These are phyloP conservation scores for Diaporthe sp. DNA, from an alignment of 2,329 filamentous ascomycete genomes.

Conservation along the genomic window DNA sequence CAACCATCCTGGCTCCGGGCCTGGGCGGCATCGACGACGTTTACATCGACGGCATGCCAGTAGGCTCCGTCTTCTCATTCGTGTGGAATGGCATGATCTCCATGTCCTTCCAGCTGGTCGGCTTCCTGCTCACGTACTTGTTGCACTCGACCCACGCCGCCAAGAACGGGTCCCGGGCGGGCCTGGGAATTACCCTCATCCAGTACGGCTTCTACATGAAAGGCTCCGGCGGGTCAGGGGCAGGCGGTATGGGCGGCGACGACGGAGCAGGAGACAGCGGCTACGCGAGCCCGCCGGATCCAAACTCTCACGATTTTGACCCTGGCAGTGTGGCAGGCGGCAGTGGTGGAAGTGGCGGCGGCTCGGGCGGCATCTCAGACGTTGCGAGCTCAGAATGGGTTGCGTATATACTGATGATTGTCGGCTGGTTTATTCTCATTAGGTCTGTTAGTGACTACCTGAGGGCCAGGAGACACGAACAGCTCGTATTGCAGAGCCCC, in stretches of 20 bases:
- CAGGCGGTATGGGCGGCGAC: slow-evolving; percentile 53
- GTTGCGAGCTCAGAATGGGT: slow-evolving; percentile 88
- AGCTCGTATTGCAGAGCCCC: slow-evolving; percentile 91
- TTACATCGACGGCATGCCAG: slow-evolving; percentile 95
- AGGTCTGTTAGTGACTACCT: slow-evolving; percentile 93
- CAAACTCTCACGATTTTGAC: slow-evolving; percentile 91
- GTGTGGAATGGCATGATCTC: slow-evolving; percentile 97
- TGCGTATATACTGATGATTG: slow-evolving; percentile 93
- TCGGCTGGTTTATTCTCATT: slow-evolving; percentile 98
- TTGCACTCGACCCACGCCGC: slow-evolving; percentile 98
- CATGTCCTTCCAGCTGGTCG: slow-evolving; percentile 96
- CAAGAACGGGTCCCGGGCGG: slow-evolving; percentile 95
- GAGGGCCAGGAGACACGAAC: slow-evolving; percentile 88
- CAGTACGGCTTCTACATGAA: slow-evolving; percentile 99
- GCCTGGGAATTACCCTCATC: slow-evolving; percentile 93
- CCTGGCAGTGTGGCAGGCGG: slow-evolving; percentile 72
- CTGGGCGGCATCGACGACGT: slow-evolving; percentile 93
- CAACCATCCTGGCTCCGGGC: slow-evolving; percentile 94
- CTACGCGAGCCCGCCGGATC: slow-evolving; percentile 82
- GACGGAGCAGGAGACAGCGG: slow-evolving; percentile 62
- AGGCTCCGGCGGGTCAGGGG: slow-evolving; percentile 57
- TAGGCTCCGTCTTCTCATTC: slow-evolving; percentile 88
- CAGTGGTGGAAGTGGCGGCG: slow-evolving; percentile 49
- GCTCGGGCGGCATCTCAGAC: slow-evolving; percentile 61
- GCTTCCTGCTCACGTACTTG: slow-evolving; percentile 97